Evolutionary conservation across 306 rosid species (phyloP).

Genomic region (Canavalia gladiata): DNA sequence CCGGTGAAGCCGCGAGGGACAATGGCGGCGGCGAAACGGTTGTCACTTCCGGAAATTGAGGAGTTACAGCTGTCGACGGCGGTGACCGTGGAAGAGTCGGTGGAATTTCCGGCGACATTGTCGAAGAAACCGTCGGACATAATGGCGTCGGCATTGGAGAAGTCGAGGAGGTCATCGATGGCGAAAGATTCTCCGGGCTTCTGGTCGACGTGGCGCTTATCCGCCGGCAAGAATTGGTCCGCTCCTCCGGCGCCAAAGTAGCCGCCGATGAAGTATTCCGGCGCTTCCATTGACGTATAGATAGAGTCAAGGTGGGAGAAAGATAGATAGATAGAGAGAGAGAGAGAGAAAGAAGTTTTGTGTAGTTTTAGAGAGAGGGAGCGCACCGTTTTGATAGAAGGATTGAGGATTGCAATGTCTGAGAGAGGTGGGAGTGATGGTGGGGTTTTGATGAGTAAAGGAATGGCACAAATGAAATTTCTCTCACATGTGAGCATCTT

Average conservation of each 20-base stretch:
- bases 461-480: conserved; percentile 64
- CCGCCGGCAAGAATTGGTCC: conserved; percentile 57
- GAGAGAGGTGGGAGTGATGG: conserved; percentile 55
- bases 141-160: conserved; percentile 82
- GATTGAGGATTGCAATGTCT: conserved; percentile 23
- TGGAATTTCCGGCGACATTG: conserved; percentile 70
- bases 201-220: conserved; percentile 57
- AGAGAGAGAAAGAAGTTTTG: conserved; percentile 7
- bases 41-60: conserved; percentile 68
- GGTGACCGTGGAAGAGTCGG: conserved; percentile 73
- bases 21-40: conserved; percentile 60
- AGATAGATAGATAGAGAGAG: conserved; percentile 23
- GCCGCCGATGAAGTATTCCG: conserved; percentile 70
- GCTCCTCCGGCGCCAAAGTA: conserved; percentile 59
- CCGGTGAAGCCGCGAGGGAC: conserved; percentile 61
- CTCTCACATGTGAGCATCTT: conserved; percentile 50
- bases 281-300: conserved; percentile 68
- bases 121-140: conserved; percentile 75
- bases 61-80: conserved; percentile 84
- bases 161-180: conserved; percentile 86
- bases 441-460: conserved; percentile 86
- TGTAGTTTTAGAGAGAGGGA: conserved; percentile 31
- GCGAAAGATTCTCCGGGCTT: conserved; percentile 73
- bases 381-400: conserved; percentile 37
- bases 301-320: not conserved